Conservation (phyloP, 164 flowering plant species). For the Dillenia turbinata region DNA sequence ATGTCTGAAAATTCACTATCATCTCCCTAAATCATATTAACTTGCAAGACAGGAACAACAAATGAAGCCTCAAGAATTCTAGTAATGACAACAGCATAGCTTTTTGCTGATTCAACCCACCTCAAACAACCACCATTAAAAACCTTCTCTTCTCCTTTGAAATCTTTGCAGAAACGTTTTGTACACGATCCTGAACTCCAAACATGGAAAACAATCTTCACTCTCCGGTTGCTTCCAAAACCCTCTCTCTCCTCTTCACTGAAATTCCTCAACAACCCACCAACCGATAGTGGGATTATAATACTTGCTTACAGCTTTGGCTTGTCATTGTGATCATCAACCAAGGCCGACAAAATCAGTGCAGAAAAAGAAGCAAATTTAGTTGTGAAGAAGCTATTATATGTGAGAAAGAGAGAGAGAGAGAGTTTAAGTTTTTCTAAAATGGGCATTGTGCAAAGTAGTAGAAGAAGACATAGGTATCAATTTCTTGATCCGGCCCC, state of each 20-base stretch:
- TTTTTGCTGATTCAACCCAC: conserved; percentile 60
- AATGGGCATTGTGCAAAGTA: conserved; percentile 20
- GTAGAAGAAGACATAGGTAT: no score
- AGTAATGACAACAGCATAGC: conserved; percentile 62
- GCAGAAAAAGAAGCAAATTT: conserved; percentile 13
- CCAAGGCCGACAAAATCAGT: conserved; percentile 3
- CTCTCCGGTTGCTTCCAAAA: conserved; percentile 64
- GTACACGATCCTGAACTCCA: conserved; percentile 40
- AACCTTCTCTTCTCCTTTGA: conserved; percentile 48
- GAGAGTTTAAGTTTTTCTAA: no score
- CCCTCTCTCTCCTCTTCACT: conserved; percentile 37
- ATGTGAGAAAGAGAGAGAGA: no score
- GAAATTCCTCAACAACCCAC: conserved; percentile 17
- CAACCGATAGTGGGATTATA: conserved; percentile 40
- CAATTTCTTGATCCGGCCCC: no score
- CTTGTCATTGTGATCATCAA: conserved; percentile 7
- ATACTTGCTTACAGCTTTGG: conserved; percentile 17
- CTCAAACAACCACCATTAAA: conserved; percentile 55
- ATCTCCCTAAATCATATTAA: conserved; percentile 45
- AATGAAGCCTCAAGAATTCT: conserved; percentile 57
- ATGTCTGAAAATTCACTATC: no score
- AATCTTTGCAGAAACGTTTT: conserved; percentile 31
- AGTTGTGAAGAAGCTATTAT: conserved; percentile 6
- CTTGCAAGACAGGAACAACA: conserved; percentile 53
- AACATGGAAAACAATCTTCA: conserved; percentile 43